Evolutionary conservation across 164 flowering plant genomes (phyloP).

Genomic region (Brasenia schreberi): DNA sequence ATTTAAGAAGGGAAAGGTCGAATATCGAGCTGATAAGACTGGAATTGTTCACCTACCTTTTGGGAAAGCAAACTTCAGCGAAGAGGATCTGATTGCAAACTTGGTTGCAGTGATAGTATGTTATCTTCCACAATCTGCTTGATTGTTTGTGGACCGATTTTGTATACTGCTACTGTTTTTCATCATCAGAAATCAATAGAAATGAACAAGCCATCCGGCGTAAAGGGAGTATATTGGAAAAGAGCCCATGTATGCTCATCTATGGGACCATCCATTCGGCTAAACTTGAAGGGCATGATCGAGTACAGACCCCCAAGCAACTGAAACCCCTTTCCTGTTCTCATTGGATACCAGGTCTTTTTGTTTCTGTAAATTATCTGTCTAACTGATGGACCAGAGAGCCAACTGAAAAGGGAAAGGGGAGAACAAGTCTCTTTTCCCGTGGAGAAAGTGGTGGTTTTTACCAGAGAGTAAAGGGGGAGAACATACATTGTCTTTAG

Average conservation of each 20-base stretch:
- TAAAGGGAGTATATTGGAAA: conserved; percentile 91
- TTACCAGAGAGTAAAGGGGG: background rate
- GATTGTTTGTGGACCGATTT: background rate
- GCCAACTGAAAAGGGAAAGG: background rate
- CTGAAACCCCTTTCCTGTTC: background rate
- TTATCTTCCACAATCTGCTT: conserved; percentile 2
- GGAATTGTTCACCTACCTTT: conserved; percentile 96
- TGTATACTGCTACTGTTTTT: background rate
- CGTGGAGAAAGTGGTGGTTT: background rate
- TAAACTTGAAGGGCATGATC: conserved; percentile 74
- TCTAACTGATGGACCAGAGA: background rate
- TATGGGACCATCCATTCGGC: conserved; percentile 89
- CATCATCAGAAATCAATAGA: conserved; percentile 73
- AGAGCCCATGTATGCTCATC: conserved; percentile 86
- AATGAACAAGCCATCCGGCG: conserved; percentile 82
- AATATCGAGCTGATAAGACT: conserved; percentile 91
- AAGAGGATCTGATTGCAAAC: conserved; percentile 76
- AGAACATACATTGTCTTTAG: background rate
- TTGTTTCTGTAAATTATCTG: background rate
- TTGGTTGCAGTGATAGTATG: conserved; percentile 70
- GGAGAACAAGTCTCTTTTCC: background rate
- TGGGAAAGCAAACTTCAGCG: conserved; percentile 76
- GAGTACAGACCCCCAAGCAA: conserved; percentile 46
- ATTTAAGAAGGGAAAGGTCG: conserved; percentile 94
- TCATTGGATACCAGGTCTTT: background rate